phyloP scores from a whole-genome alignment of 768 basidiomycete species.

The Naganishia onofrii region DNA sequence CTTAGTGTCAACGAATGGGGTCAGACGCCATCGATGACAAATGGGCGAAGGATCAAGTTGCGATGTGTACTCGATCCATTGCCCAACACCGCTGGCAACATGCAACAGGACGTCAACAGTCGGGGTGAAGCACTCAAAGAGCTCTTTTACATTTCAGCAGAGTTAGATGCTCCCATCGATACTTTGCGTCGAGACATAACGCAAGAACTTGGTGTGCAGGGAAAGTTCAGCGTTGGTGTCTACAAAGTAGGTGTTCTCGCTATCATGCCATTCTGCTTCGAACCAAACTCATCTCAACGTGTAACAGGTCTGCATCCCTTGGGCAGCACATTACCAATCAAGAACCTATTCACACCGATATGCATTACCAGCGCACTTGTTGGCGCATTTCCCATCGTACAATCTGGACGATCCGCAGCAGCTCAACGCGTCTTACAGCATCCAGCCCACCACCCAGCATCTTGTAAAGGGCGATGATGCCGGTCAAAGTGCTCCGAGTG shows the following conservation, averaged over 20 bases:
- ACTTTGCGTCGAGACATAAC: conserved; percentile 34
- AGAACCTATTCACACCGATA: conserved; percentile 38
- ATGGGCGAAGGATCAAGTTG: conserved; percentile 4
- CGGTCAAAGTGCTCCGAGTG: conserved; percentile 3
- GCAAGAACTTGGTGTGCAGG: conserved; percentile 28
- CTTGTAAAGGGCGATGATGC: not conserved
- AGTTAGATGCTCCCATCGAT: conserved; percentile 35
- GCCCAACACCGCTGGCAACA: conserved; percentile 2
- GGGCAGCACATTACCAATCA: conserved; percentile 42
- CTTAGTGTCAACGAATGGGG: conserved; percentile 28
- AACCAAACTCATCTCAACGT: not conserved
- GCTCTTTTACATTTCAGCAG: conserved; percentile 38
- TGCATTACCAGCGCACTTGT: conserved; percentile 37
- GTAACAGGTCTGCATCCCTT: conserved; percentile 43
- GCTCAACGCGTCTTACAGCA: conserved; percentile 29
- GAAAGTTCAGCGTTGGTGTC: conserved; percentile 32
- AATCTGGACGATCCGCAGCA: conserved; percentile 45
- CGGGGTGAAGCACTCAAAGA: conserved; percentile 28
- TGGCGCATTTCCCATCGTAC: conserved; percentile 44
- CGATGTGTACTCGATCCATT: conserved; percentile 20
- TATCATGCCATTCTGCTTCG: not conserved
- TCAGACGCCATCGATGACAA: conserved; percentile 1
- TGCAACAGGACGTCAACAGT: conserved; percentile 3
- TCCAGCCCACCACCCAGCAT: conserved; percentile 32
- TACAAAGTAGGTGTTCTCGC: conserved; percentile 48